Conservation (phyloP, 2,329 filamentous ascomycete species). For the Microcyclosporella mali region DNA sequence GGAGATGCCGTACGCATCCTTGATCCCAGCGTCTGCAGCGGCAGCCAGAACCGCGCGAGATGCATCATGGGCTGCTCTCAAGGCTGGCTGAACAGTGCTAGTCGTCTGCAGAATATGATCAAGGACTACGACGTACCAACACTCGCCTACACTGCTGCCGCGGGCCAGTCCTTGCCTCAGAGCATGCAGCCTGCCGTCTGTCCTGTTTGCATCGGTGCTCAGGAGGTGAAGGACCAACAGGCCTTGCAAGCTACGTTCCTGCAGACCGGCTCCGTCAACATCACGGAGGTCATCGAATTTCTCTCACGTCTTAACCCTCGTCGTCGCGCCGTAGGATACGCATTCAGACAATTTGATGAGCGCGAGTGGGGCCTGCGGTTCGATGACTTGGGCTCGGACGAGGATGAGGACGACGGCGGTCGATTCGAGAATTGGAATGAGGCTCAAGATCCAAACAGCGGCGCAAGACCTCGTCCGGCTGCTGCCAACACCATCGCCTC, state of each 20-base stretch:
- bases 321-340: constrained; percentile 17
- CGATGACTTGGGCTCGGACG: constrained; percentile 20
- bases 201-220: constrained; percentile 24
- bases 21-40: constrained; percentile 9
- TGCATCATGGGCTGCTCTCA: constrained; percentile 17
- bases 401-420: constrained; percentile 5
- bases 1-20: constrained; percentile 18
- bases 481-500: constrained; percentile 16
- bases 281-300: constrained; percentile 15
- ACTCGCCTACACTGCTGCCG: neutral
- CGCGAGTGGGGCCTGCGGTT: constrained; percentile 23
- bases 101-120: constrained; percentile 14
- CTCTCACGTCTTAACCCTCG: constrained; percentile 11
- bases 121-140: constrained; percentile 17
- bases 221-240: constrained; percentile 20
- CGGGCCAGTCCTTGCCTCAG: constrained; percentile 1
- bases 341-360: constrained; percentile 25
- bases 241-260: constrained; percentile 15
- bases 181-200: constrained; percentile 19
- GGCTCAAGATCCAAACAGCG: constrained; percentile 21
- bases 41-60: neutral
- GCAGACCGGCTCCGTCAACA: constrained; percentile 1
- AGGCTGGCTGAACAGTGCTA: constrained; percentile 18
- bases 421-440: constrained; percentile 21
- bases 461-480: constrained; percentile 11